Conservation (phyloP, 768 basidiomycete species). For the Termitomyces sp. region DNA sequence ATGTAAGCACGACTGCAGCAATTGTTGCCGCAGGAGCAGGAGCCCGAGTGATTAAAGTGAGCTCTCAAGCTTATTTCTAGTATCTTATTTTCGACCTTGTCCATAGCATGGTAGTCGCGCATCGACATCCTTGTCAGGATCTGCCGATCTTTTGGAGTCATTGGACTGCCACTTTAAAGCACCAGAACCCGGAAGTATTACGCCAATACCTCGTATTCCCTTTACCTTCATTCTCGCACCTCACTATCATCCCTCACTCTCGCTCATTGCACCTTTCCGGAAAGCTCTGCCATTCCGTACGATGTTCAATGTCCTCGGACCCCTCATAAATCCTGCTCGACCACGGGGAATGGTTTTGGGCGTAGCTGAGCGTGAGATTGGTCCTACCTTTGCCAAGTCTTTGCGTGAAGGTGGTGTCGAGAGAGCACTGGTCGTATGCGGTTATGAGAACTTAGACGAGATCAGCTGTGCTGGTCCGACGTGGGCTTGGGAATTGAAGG, state of each 20-base stretch:
- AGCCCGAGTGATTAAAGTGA: conserved; percentile 86
- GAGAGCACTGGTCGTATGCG: conserved; percentile 90
- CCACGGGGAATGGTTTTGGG: conserved; percentile 91
- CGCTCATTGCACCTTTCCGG: conserved; percentile 76
- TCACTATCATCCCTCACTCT: conserved; percentile 87
- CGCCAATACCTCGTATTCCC: conserved; percentile 59
- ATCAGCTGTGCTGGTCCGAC: conserved; percentile 93
- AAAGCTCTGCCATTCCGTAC: conserved; percentile 90
- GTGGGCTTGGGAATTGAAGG: conserved; percentile 72
- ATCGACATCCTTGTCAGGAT: conserved; percentile 91
- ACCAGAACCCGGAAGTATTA: conserved; percentile 51
- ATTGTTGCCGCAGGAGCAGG: conserved; percentile 95
- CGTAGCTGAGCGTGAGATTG: conserved; percentile 78
- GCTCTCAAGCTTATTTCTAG: neutral
- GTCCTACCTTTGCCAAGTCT: conserved; percentile 73
- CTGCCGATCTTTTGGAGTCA: conserved; percentile 85
- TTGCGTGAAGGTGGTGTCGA: conserved; percentile 68
- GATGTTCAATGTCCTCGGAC: conserved; percentile 94
- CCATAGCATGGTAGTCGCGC: conserved; percentile 83
- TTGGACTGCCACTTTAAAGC: conserved; percentile 73
- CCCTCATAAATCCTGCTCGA: conserved; percentile 85
- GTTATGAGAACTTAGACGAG: conserved; percentile 88
- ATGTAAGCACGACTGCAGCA: conserved; percentile 92
- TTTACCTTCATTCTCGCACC: conserved; percentile 94
- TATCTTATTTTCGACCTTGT: conserved; percentile 2